Conservation (phyloP, 176 grass and related monocot species). For the Leersia perrieri region DNA sequence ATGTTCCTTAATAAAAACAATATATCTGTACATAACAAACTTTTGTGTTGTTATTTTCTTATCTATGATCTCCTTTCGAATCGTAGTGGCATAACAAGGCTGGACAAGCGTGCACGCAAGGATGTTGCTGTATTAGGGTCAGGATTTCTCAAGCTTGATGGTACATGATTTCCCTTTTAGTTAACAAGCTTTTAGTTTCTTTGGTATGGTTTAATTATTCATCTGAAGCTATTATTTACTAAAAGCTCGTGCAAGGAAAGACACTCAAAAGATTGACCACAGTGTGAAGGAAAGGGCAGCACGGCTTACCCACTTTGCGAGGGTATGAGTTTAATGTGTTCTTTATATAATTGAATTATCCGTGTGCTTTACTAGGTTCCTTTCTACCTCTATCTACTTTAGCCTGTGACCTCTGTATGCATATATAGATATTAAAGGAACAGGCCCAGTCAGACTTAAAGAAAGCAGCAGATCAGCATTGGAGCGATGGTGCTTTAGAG, state of each 20-base stretch:
- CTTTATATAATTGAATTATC: slow-evolving; percentile 9
- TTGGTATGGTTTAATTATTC: slow-evolving; percentile 7
- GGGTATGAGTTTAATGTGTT: slow-evolving; percentile 50
- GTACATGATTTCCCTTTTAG: slow-evolving; percentile 39
- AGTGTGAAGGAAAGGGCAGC: slow-evolving; percentile 83
- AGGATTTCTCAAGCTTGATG: slow-evolving; percentile 92
- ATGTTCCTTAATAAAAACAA: neutral
- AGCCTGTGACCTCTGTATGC: slow-evolving; percentile 11
- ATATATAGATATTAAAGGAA: slow-evolving; percentile 70
- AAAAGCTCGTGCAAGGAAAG: slow-evolving; percentile 83
- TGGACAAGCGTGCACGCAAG: slow-evolving; percentile 83
- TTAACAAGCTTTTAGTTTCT: slow-evolving; percentile 10
- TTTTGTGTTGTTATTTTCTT: slow-evolving; percentile 13
- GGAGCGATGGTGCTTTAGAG: slow-evolving; percentile 96
- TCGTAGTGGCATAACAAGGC: slow-evolving; percentile 81
- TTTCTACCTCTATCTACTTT: slow-evolving; percentile 14
- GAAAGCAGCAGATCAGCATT: slow-evolving; percentile 94
- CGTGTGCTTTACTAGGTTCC: slow-evolving; percentile 9
- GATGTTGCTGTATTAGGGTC: slow-evolving; percentile 86
- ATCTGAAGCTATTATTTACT: slow-evolving; percentile 32
- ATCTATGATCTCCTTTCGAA: slow-evolving; percentile 15
- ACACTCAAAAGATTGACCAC: slow-evolving; percentile 82
- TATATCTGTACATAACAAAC: neutral
- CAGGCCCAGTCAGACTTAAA: slow-evolving; percentile 79
- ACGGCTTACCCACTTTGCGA: slow-evolving; percentile 67